Percentiles rank a stretch among this genome's conserved stretches.
Conservation (phyloP, 371 early-diverging fungal genomes). For the Chytridium lagenaria region DNA sequence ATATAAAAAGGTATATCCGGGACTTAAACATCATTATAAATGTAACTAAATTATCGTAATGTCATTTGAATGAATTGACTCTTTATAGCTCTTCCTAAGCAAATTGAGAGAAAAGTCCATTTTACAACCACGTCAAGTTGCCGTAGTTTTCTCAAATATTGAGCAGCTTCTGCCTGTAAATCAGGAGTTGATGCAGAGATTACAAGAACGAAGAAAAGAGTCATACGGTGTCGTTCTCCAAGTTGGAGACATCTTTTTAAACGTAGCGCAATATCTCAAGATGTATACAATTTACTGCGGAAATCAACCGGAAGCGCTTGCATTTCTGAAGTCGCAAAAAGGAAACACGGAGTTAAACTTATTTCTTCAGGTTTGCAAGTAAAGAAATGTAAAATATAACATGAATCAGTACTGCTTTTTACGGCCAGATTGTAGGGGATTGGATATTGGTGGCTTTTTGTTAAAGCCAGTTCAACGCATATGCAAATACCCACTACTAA, state of each 20-base stretch:
- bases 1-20: background rate
- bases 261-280: conserved; percentile 51
- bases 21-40: conserved; percentile 64
- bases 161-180: conserved; percentile 58
- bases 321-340: conserved; percentile 11
- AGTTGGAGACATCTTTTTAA: conserved; percentile 50
- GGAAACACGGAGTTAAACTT: conserved; percentile 31
- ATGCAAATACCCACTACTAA: conserved; percentile 89
- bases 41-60: conserved; percentile 44
- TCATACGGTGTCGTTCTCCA: conserved; percentile 36
- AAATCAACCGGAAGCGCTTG: conserved; percentile 55
- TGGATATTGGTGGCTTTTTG: conserved; percentile 22
- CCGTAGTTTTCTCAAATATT: conserved; percentile 62
- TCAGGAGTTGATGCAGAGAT: conserved; percentile 42
- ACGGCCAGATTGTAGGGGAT: conserved; percentile 25
- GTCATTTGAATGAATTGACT: background rate
- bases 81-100: conserved; percentile 58
- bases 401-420: conserved; percentile 19
- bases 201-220: conserved; percentile 36
- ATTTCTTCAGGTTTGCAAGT: conserved; percentile 51
- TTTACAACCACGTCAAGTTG: conserved; percentile 51
- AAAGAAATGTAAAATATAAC: too few species aligned
- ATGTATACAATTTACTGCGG: conserved; percentile 61
- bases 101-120: conserved; percentile 50
- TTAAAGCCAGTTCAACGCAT: conserved; percentile 96